Percentiles rank a stretch among this genome's conserved stretches.
Conservation (phyloP, 768 basidiomycete species). For the Kwoniella sp. region DNA sequence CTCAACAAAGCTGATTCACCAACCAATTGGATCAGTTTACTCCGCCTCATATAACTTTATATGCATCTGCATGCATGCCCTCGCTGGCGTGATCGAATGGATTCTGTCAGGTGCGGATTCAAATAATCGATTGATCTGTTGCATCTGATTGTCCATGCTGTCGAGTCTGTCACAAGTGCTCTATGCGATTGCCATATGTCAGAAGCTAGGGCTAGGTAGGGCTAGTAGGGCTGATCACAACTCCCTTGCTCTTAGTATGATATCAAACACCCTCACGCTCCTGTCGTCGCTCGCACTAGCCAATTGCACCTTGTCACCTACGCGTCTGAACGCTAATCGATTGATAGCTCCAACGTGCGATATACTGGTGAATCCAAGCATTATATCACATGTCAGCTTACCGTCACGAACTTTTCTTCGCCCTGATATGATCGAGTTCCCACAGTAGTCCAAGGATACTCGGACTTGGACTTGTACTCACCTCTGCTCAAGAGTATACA, state of each 20-base stretch:
- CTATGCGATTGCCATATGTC: too few species aligned
- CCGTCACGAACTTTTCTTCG: neutral
- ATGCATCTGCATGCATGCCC: too few species aligned
- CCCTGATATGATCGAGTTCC: neutral
- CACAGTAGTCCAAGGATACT: too few species aligned
- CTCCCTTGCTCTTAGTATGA: neutral
- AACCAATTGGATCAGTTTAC: neutral
- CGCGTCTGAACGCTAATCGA: conserved; percentile 74
- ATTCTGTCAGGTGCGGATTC: too few species aligned
- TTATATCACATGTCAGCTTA: conserved; percentile 16
- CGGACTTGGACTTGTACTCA: conserved; percentile 11
- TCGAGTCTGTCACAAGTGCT: too few species aligned
- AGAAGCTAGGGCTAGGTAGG: too few species aligned
- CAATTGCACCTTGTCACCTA: conserved; percentile 58
- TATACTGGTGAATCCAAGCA: conserved; percentile 61
- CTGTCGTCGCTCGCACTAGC: conserved; percentile 93
- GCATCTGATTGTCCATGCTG: too few species aligned
- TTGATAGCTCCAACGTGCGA: conserved; percentile 80
- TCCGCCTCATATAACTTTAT: neutral
- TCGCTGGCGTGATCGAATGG: neutral
- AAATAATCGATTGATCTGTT: too few species aligned
- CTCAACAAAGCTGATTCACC: neutral
- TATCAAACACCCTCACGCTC: conserved; percentile 73
- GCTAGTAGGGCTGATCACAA: neutral
- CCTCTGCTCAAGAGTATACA: conserved; percentile 57